Evolutionary conservation across 306 rosid genomes (phyloP).

Genomic region (Lathyrus oleraceus): DNA sequence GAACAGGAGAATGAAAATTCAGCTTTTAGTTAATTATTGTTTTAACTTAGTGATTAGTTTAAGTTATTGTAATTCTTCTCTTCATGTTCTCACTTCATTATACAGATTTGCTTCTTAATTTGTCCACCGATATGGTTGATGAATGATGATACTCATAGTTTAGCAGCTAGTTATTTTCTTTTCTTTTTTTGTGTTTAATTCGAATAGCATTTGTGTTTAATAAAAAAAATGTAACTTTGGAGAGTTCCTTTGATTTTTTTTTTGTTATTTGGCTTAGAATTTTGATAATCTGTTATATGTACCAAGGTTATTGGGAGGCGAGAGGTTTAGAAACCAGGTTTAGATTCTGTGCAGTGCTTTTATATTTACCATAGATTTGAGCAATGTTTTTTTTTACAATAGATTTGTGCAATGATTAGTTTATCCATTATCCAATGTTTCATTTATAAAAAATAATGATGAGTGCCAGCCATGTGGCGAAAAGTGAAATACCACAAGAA

Average conservation of each 20-base stretch:
- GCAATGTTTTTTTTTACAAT: neutral
- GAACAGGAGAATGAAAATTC: slow-evolving; percentile 25
- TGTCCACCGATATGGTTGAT: slow-evolving; percentile 27
- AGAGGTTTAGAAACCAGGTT: neutral
- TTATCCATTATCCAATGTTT: slow-evolving; percentile 16
- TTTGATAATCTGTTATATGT: slow-evolving; percentile 6
- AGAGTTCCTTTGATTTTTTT: neutral
- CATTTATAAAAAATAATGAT: neutral
- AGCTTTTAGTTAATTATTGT: slow-evolving; percentile 15
- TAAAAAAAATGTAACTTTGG: slow-evolving; percentile 38
- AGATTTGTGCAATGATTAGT: slow-evolving; percentile 31
- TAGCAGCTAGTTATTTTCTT: slow-evolving; percentile 36
- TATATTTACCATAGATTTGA: neutral
- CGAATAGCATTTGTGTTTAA: slow-evolving; percentile 33
- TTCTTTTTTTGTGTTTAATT: slow-evolving; percentile 30
- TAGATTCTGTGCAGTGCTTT: neutral
- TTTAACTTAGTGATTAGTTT: slow-evolving; percentile 19
- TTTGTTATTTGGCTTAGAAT: neutral
- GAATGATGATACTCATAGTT: slow-evolving; percentile 30
- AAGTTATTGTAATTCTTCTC: slow-evolving; percentile 28
- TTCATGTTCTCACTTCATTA: slow-evolving; percentile 5
- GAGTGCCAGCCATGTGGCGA: slow-evolving; percentile 2
- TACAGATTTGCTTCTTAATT: slow-evolving; percentile 32
- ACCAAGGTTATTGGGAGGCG: neutral
- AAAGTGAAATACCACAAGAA: neutral